Conservation (phyloP, 345 rosid genomes). For the Citrus glauca region DNA sequence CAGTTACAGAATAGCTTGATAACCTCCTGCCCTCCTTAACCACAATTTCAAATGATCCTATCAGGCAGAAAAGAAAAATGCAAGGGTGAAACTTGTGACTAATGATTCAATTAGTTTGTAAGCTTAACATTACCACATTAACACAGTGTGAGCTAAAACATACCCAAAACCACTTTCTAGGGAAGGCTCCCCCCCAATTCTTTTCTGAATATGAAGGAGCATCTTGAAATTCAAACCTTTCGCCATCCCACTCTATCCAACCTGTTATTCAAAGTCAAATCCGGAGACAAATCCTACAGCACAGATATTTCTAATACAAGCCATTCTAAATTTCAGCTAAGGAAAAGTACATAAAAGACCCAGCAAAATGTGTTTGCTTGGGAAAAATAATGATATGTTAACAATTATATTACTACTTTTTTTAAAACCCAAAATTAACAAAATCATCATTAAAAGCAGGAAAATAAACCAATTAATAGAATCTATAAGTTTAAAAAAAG, state of each 20-base stretch:
- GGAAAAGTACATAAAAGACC: neutral
- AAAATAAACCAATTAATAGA: neutral
- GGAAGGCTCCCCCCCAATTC: conserved; percentile 98
- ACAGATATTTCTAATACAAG: conserved; percentile 2
- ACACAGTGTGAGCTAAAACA: conserved; percentile 15
- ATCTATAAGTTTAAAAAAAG: conserved; percentile 4
- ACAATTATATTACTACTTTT: neutral
- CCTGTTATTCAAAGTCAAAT: conserved; percentile 40
- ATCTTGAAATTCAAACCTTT: conserved; percentile 79
- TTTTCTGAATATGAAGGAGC: conserved; percentile 97
- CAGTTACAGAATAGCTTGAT: neutral
- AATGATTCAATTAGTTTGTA: neutral
- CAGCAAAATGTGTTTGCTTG: neutral
- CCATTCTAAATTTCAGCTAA: conserved; percentile 9
- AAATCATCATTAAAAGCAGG: neutral
- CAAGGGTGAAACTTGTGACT: neutral
- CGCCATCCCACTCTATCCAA: conserved; percentile 98
- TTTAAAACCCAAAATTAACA: neutral
- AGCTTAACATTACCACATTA: conserved; percentile 14
- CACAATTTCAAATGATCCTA: neutral
- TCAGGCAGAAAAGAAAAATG: neutral
- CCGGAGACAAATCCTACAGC: neutral
- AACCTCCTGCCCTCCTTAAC: neutral
- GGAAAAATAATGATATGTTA: neutral
- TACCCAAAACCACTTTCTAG: conserved; percentile 99